Evolutionary conservation across 805 yeast species (phyloP).

Genomic region (Schwanniomyces occidentalis): DNA sequence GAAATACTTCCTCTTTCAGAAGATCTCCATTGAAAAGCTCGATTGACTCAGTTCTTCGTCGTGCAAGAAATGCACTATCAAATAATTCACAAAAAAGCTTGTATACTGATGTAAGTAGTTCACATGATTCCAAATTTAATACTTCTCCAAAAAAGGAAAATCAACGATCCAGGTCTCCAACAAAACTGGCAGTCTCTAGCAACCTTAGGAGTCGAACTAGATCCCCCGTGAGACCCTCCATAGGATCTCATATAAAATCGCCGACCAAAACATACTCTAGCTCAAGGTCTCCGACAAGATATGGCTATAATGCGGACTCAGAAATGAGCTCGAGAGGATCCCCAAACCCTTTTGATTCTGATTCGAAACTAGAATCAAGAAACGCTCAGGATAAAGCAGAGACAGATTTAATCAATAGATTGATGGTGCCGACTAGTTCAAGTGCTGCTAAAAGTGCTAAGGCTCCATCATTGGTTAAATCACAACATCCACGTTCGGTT

Average conservation of each 20-base stretch:
- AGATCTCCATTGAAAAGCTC: no score
- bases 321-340: constrained; percentile 12
- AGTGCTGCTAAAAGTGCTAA: constrained; percentile 27
- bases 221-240: constrained; percentile 2
- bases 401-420: constrained; percentile 16
- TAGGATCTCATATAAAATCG: not conserved
- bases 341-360: constrained; percentile 6
- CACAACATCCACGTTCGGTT: not conserved
- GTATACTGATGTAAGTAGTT: no score
- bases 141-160: no score
- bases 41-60: constrained; percentile 10
- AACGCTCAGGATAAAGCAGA: constrained; percentile 4
- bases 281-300: constrained; percentile 14
- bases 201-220: no score
- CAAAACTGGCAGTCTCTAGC: no score
- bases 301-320: constrained; percentile 3
- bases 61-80: constrained; percentile 11
- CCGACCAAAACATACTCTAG: not conserved
- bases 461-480: constrained; percentile 1
- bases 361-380: not conserved
- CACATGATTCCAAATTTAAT: no score
- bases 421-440: constrained; percentile 31
- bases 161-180: no score
- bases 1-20: no score
- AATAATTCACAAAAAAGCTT: constrained; percentile 2